phyloP scores from a whole-genome alignment of 768 basidiomycete genomes.

The Tremella fuciformis region DNA sequence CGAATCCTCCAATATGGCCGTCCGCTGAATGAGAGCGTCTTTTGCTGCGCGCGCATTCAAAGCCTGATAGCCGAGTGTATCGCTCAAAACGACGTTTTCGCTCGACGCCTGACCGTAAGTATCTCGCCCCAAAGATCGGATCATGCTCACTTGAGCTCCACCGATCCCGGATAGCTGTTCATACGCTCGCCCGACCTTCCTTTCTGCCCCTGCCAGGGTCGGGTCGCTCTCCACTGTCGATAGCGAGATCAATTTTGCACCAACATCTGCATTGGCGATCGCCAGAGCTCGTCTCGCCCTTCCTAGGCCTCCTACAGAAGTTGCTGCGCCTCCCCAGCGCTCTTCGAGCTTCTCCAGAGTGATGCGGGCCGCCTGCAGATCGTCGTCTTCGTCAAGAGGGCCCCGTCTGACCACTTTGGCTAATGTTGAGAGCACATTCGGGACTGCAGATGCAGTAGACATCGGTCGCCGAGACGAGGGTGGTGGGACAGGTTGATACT shows the following conservation, averaged over 20 bases:
- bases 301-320: slow-evolving; percentile 82
- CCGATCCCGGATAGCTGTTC: slow-evolving; percentile 85
- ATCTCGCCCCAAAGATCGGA: slow-evolving; percentile 1
- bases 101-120: slow-evolving; percentile 62
- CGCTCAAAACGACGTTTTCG: slow-evolving; percentile 93
- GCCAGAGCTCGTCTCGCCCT: slow-evolving; percentile 77
- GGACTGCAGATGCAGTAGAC: slow-evolving; percentile 35
- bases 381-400: slow-evolving; percentile 92
- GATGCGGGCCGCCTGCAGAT: slow-evolving; percentile 80
- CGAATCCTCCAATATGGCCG: slow-evolving; percentile 87
- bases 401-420: slow-evolving; percentile 56
- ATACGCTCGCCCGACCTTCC: slow-evolving; percentile 76
- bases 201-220: slow-evolving; percentile 75
- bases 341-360: slow-evolving; percentile 88
- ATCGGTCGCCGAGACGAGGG: slow-evolving; percentile 25
- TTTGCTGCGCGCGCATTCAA: slow-evolving; percentile 96
- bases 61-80: slow-evolving; percentile 92
- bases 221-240: slow-evolving; percentile 85
- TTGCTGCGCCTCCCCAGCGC: slow-evolving; percentile 87
- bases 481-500: slow-evolving; percentile 51
- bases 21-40: slow-evolving; percentile 77
- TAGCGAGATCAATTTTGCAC: slow-evolving; percentile 84
- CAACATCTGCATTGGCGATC: slow-evolving; percentile 76
- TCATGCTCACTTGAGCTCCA: slow-evolving; percentile 64
- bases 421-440: slow-evolving; percentile 36